Evolutionary conservation across 2,329 filamentous ascomycete genomes (phyloP), one percentile per base, ranked within the genome.

Genomic region (Xylaria sp.): DNA sequence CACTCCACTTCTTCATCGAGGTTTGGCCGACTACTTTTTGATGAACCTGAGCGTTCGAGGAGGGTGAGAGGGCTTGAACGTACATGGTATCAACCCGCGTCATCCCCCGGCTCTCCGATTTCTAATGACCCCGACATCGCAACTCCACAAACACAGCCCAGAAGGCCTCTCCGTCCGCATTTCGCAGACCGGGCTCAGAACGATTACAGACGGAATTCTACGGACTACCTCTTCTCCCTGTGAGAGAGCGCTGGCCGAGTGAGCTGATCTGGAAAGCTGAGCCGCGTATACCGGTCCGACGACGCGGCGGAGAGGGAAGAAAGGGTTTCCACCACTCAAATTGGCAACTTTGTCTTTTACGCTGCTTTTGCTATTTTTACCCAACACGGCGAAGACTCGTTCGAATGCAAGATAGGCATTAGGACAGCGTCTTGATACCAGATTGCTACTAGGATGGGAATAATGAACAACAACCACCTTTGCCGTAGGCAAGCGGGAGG

Each of bases 1-100:
- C 70, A 76, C 78, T 81, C 79, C 80, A 77, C 80, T 83, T 81
- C 80, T 81, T 66, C 67, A 71, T 58, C 71, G 76, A 81, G 79
- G 79, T 82, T 66, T 82, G 80, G 80, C 78, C 76, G 76, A 79
- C 75, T 77, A 74, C 49, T 57, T 60, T 79, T 75, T 78, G 77
- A 78, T 77, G 76, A 76, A 65, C 64, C 64, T 74, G 70, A 61
- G 49, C 62, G 55, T 57, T 59, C 38, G 53, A 67, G 69, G 64
- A 72, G 65, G 75, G 76, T 67, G 70, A 75, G 44, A 75, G 75
- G 77, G 74, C 76, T 78, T 77, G 78, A 71, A 74, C 72, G 73
- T 48, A 66, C 55, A 63, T 54, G 58, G 58, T 54, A 71, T 56
- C 65, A 58, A 43, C 25, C 41, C 52, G 35, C 27, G 51, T 27